Base-by-base conservation (phyloP, 208 protist genomes). In the Trypanosomatidae sp. region DNA sequence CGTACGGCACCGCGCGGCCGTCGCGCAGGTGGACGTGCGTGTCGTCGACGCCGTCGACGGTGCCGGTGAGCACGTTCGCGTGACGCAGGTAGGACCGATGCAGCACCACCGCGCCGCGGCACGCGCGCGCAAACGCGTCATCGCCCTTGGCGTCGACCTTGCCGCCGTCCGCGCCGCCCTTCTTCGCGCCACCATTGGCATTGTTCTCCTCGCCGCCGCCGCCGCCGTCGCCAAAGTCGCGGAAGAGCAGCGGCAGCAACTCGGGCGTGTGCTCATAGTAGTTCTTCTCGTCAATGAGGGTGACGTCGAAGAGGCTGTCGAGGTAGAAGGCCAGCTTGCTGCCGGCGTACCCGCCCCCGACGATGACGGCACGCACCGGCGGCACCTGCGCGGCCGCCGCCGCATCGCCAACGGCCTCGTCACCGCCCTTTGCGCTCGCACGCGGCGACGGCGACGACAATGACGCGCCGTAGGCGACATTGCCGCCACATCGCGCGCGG, bases 21-120 rank as follows among this genome's bases (percentile, higher is more conserved):
- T 89, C 85, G 40, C 49, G 32, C 16, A 94, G 54, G 46, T 63
- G 66, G 21, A 94, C 75, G 23, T 61, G 22, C 27, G 59, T 48
- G 4, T 66, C 61, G 41, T 82, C 69, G 21, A 89, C 78, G 5
- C 78, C 81, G 22, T 71, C 51, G 28, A 89, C 85, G n/a, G 69
- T 83, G 19, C 81, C 85, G 0, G 80, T 86, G 7, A 94, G 46
- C 0, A 90, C 71, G 53, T 94, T 91, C 33, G 69, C 60, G 22
- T 68, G 54, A 48, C 85, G 87, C 5, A 94, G 63, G 64, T 94
- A 94, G 50, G 82, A 90, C 16, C 85, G 71, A 48, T 94, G 85
- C 16, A 88, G 58, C 32, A 81, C 59, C 50, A 88, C 66, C 52
- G 88, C 68, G 8, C 71, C 68, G 2, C 79, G 72, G 42, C 71